Percentiles rank a stretch among this genome's conserved stretches.
phyloP scores from a whole-genome alignment of 495 filamentous ascomycete species.

The Cairneyella variabilis region DNA sequence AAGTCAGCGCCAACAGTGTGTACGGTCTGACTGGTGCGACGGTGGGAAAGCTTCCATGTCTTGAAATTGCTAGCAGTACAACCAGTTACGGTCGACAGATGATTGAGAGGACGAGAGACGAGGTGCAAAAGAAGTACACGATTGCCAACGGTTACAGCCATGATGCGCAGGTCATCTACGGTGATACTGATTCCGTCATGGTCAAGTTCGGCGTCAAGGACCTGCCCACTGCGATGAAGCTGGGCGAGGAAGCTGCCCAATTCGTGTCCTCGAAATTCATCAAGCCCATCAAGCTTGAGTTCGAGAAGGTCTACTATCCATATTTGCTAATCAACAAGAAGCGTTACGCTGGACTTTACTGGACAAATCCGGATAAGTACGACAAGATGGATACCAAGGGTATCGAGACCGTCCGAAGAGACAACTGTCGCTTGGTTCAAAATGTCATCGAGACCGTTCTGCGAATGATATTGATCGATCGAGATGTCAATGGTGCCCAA shows the following conservation, averaged over 20 bases:
- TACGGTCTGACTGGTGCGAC: constrained; percentile 97
- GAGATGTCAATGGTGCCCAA: constrained; percentile 83
- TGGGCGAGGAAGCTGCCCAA: constrained; percentile 84
- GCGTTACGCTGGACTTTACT: constrained; percentile 94
- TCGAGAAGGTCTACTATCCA: constrained; percentile 98
- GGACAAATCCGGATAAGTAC: constrained; percentile 89
- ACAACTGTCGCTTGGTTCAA: constrained; percentile 93
- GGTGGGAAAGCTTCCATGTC: constrained; percentile 90
- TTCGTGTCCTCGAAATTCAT: constrained; percentile 89
- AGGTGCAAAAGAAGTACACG: constrained; percentile 84
- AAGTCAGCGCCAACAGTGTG: constrained; percentile 95
- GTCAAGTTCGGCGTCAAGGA: constrained; percentile 93
- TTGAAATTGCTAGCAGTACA: constrained; percentile 93
- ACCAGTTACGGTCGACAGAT: constrained; percentile 95
- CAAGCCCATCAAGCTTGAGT: constrained; percentile 97
- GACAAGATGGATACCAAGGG: constrained; percentile 99
- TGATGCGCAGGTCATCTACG: constrained; percentile 95
- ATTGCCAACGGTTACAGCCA: constrained; percentile 92
- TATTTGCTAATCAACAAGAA: constrained; percentile 99
- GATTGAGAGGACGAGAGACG: constrained; percentile 95
- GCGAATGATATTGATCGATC: constrained; percentile 91
- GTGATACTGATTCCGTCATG: constrained; percentile 99
- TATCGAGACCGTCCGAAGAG: constrained; percentile 95
- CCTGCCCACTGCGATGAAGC: constrained; percentile 83
- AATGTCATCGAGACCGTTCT: constrained; percentile 97